Percentiles rank a stretch among this genome's conserved stretches.
These are phyloP conservation scores for Apiospora phragmitis DNA, from an alignment of 2,329 filamentous ascomycete species.

Conservation along the genomic window DNA sequence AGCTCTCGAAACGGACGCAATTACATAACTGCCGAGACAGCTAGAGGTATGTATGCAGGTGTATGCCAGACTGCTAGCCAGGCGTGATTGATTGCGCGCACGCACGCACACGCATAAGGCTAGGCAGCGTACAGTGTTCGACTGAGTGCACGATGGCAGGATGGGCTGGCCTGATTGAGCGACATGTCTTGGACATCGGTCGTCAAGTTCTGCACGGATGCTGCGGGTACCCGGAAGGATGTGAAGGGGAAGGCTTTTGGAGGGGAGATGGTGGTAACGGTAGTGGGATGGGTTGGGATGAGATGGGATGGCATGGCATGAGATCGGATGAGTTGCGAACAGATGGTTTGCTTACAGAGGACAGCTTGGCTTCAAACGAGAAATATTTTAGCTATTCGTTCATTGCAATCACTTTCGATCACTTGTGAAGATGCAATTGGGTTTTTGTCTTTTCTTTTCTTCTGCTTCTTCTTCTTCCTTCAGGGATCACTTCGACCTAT, in stretches of 20 bases:
- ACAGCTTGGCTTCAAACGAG: neutral
- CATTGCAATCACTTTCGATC: neutral
- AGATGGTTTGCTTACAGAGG: conserved; percentile 1
- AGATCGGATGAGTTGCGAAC: neutral
- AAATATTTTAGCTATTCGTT: neutral
- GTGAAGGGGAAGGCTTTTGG: neutral
- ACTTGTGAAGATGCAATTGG: neutral
- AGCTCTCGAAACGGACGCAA: neutral
- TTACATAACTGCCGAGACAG: neutral
- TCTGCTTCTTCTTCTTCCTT: neutral
- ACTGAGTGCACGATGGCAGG: neutral
- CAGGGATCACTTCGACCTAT: neutral
- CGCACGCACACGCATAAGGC: neutral
- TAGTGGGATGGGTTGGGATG: conserved; percentile 3
- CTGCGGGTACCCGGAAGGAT: conserved; percentile 4
- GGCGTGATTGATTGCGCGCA: neutral
- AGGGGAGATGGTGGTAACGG: neutral
- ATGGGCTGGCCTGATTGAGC: conserved; percentile 1
- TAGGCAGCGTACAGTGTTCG: neutral
- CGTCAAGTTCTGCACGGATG: conserved; percentile 2
- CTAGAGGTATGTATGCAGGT: neutral
- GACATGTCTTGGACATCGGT: conserved; percentile 4
- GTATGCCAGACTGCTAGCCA: neutral
- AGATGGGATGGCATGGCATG: conserved; percentile 4
- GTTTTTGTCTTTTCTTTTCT: neutral